Percentiles rank a stretch among this genome's conserved stretches.
phyloP scores from a whole-genome alignment of 2,329 filamentous ascomycete genomes.

The Epichloe aotearoae region DNA sequence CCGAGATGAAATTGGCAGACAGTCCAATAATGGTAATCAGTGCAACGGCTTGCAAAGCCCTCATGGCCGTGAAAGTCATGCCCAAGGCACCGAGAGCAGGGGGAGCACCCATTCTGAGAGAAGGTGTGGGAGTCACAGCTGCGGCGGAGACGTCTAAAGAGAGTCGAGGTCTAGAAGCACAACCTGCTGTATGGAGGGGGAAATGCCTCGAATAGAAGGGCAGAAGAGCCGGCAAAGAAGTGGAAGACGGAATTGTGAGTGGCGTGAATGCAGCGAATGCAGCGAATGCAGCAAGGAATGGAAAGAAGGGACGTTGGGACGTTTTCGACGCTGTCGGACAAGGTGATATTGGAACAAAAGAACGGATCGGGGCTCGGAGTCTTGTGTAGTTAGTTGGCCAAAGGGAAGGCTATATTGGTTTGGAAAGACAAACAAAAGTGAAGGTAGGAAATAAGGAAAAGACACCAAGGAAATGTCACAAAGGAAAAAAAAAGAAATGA shows the following conservation, averaged over 20 bases:
- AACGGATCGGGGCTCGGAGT: no score
- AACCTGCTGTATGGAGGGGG: conserved; percentile 26
- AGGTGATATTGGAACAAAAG: no score
- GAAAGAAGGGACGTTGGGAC: neutral
- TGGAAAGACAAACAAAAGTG: conserved; percentile 7
- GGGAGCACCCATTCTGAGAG: conserved; percentile 28
- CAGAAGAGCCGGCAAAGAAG: conserved; percentile 18
- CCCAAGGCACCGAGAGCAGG: conserved; percentile 58
- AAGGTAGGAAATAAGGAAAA: conserved; percentile 12
- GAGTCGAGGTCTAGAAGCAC: conserved; percentile 26
- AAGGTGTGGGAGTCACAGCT: conserved; percentile 10
- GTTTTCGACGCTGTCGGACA: neutral
- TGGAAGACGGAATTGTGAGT: conserved; percentile 21
- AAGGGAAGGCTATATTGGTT: neutral
- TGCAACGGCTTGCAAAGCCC: conserved; percentile 55
- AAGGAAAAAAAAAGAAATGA: conserved; percentile 1
- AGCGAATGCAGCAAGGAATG: no score
- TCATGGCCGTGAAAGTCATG: conserved; percentile 62
- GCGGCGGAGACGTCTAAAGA: conserved; percentile 23
- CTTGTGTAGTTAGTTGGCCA: no score
- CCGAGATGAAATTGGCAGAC: conserved; percentile 66
- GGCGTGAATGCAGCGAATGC: no score
- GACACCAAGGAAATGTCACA: conserved; percentile 10
- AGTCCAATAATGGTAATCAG: conserved; percentile 71
- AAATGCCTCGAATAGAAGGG: conserved; percentile 29